These are phyloP conservation scores for Globisporangium cederbergense DNA, from an alignment of 352 stramenopile species.

Conservation along the genomic window DNA sequence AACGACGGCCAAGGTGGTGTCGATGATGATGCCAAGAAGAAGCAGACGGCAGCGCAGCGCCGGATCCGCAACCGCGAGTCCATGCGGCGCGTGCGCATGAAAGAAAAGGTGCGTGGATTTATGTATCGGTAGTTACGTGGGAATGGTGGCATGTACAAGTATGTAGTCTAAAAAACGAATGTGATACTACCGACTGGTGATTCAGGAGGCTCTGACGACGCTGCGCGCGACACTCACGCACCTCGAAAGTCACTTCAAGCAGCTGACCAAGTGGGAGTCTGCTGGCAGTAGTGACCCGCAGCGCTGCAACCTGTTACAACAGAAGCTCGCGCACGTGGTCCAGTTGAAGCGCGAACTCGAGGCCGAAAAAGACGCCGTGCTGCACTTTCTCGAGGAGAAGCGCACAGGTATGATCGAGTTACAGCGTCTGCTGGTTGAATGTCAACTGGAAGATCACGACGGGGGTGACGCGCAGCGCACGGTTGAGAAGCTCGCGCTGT, in stretches of 20 bases:
- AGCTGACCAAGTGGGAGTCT: conserved; percentile 14
- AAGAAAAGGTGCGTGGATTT: conserved; percentile 20
- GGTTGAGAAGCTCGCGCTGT: conserved; percentile 31
- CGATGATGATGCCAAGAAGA: conserved; percentile 1
- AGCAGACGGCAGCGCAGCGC: conserved; percentile 19
- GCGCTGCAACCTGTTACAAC: conserved; percentile 14
- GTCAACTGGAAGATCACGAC: conserved; percentile 23
- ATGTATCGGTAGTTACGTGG: background rate
- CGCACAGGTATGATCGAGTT: conserved; percentile 14
- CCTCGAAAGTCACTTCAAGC: conserved; percentile 22
- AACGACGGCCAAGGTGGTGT: background rate
- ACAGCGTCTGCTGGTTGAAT: conserved; percentile 20
- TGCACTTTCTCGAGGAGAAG: conserved; percentile 16
- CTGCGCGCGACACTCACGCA: conserved; percentile 21
- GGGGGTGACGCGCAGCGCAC: conserved; percentile 8
- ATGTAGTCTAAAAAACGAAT: background rate
- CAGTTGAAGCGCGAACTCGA: conserved; percentile 27
- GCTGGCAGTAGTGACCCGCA: conserved; percentile 8
- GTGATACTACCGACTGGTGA: background rate
- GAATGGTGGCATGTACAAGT: background rate
- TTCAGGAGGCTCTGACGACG: conserved; percentile 24
- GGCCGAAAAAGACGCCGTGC: conserved; percentile 16
- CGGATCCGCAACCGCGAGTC: conserved; percentile 29
- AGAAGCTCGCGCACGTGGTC: conserved; percentile 25
- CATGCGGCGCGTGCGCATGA: conserved; percentile 28